Percentiles rank a stretch among this genome's conserved stretches.
Conservation (phyloP, 768 basidiomycete genomes). For the Postia placenta region DNA sequence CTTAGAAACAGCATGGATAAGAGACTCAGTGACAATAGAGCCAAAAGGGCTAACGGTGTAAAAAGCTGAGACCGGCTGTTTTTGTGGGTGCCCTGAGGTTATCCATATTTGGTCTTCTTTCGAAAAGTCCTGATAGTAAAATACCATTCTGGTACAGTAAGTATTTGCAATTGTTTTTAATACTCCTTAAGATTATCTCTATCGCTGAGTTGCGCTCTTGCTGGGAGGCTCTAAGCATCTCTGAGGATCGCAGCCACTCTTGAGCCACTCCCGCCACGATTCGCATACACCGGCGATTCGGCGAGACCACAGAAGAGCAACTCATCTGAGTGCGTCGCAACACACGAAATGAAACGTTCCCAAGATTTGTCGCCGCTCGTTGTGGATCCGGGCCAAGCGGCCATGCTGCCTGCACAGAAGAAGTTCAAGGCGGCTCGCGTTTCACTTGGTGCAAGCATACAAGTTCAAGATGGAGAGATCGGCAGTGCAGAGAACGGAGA, state of each 20-base stretch:
- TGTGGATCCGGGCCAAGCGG: slow-evolving; percentile 1
- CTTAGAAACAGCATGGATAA: too few species aligned
- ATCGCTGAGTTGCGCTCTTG: too few species aligned
- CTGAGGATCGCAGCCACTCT: neutral
- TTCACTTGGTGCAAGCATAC: slow-evolving; percentile 7
- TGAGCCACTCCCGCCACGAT: neutral
- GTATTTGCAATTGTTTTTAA: too few species aligned
- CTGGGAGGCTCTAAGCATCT: neutral
- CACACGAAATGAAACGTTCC: slow-evolving; percentile 3
- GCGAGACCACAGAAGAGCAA: neutral
- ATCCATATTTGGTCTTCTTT: too few species aligned
- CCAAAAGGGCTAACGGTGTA: too few species aligned
- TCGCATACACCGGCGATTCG: neutral
- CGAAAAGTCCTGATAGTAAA: too few species aligned
- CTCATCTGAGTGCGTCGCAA: neutral
- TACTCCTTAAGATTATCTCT: too few species aligned
- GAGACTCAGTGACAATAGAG: too few species aligned
- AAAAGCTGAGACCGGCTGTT: too few species aligned
- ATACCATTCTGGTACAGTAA: too few species aligned
- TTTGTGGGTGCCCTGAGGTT: too few species aligned
- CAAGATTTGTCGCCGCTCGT: slow-evolving; percentile 3
- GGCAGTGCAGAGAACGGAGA: slow-evolving; percentile 19
- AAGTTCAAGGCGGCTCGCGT: slow-evolving; percentile 15
- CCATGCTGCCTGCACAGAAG: slow-evolving; percentile 13
- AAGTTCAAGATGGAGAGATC: neutral